Conservation (phyloP, 768 basidiomycete genomes). For the Pisolithus orientalis region DNA sequence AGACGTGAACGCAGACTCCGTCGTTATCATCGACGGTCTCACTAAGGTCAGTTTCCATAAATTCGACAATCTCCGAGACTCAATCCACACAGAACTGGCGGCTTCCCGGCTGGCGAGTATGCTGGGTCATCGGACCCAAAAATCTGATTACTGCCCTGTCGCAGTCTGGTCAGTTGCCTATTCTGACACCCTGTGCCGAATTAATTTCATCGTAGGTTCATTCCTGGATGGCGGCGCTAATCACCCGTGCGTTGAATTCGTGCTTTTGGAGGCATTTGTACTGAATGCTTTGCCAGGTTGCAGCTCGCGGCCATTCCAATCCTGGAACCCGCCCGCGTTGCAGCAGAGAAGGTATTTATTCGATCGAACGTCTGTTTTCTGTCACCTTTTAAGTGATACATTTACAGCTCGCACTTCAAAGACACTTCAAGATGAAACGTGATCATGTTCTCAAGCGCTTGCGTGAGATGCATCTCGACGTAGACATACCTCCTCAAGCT, state of each 20-base stretch:
- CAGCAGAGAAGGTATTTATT: slow-evolving; percentile 53
- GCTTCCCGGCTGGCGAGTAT: slow-evolving; percentile 90
- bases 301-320: slow-evolving; percentile 87
- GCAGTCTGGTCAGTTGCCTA: slow-evolving; percentile 57
- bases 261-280: neutral
- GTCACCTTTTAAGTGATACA: neutral
- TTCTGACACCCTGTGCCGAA: neutral
- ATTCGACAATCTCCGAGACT: slow-evolving; percentile 4
- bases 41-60: slow-evolving; percentile 57
- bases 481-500: slow-evolving; percentile 66
- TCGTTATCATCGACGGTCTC: slow-evolving; percentile 85
- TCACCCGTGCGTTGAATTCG: slow-evolving; percentile 64
- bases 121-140: slow-evolving; percentile 91
- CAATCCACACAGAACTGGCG: slow-evolving; percentile 73
- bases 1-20: slow-evolving; percentile 79
- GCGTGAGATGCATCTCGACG: slow-evolving; percentile 68
- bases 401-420: slow-evolving; percentile 68
- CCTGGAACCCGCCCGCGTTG: slow-evolving; percentile 64
- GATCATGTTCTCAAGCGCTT: slow-evolving; percentile 86
- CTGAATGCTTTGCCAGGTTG: slow-evolving; percentile 37
- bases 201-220: slow-evolving; percentile 41
- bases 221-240: slow-evolving; percentile 95
- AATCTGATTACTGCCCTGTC: slow-evolving; percentile 83
- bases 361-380: neutral
- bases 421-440: slow-evolving; percentile 86